Conservation (phyloP, 2,329 filamentous ascomycete species). For the Furcasterigmium furcatum region DNA sequence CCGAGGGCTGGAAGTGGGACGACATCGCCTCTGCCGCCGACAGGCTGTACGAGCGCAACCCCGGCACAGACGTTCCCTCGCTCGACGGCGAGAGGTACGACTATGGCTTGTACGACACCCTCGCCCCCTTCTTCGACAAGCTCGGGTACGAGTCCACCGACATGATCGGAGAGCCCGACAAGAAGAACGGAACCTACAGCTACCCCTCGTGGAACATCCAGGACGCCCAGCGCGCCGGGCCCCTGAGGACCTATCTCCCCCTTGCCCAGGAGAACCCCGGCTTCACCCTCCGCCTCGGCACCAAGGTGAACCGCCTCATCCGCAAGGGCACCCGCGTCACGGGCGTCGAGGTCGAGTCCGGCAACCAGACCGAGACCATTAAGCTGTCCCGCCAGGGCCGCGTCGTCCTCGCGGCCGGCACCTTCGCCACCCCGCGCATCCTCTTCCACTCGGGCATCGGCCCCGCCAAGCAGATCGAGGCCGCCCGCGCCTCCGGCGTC, state of each 20-base stretch:
- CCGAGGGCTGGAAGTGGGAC: conserved; percentile 14
- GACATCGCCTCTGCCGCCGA: conserved; percentile 12
- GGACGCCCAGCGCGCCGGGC: conserved; percentile 13
- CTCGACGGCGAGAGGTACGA: conserved; percentile 14
- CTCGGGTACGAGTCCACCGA: conserved; percentile 12
- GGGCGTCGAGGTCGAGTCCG: conserved; percentile 21
- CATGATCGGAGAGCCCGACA: conserved; percentile 10
- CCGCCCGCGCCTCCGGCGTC: conserved; percentile 41
- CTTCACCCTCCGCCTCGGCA: conserved; percentile 21
- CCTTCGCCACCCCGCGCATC: conserved; percentile 53
- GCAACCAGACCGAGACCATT: conserved; percentile 11
- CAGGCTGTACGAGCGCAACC: conserved; percentile 12
- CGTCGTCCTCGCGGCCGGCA: conserved; percentile 35
- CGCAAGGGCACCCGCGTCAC: conserved; percentile 25
- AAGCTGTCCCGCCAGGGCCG: conserved; percentile 11
- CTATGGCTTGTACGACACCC: conserved; percentile 9
- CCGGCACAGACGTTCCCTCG: conserved; percentile 11
- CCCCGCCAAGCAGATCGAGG: conserved; percentile 38
- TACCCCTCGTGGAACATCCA: conserved; percentile 10
- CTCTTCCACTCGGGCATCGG: conserved; percentile 58
- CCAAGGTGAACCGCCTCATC: conserved; percentile 14
- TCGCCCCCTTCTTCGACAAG: conserved; percentile 11
- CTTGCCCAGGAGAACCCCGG: conserved; percentile 31
- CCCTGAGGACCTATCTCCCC: conserved; percentile 31
- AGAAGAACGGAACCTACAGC: conserved; percentile 12